Evolutionary conservation across 2,329 filamentous ascomycete species (phyloP), one percentile per base, ranked within the genome.

Genomic region (Fusarium sterilihyphosum): DNA sequence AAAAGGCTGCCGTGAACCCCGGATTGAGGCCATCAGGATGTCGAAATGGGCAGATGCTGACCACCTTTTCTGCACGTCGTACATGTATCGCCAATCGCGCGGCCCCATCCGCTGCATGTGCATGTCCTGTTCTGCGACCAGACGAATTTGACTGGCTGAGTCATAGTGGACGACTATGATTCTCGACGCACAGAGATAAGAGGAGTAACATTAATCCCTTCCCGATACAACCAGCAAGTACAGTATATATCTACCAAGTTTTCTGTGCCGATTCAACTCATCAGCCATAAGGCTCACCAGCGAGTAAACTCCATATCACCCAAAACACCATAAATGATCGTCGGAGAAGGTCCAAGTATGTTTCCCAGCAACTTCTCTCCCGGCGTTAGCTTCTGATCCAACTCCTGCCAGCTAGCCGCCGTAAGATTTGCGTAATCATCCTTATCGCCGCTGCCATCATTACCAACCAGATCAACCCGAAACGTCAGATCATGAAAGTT

Each of bases 31-130:
- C 60, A 33, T 24, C n/a, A 17, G 14, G 3, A 46, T 33, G 47
- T 44, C 38, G 16, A 10, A 63, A 56, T 64, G 49, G 38, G 65
- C 64, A 56, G 49, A 50, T 69, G 57, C 66, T 69, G 66, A 69
- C 66, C 66, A 69, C 66, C 65, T 35, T 44, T 52, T 5, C 68
- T 64, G 66, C 43, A 69, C 20, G 17, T 24, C 11, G 38, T 18
- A n/a, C 65, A 22, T 59, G 24, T 52, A 37, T 50, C 33, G 24
- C 24, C n/a, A 49, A 59, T 59, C 33, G 24, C 57, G 26, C 57
- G 44, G 57, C 43, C 12, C 33, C 31, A 29, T 41, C 57, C 26
- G 52, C 22, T 22, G 20, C 58, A 26, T 56, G 24, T 54, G 33
- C 46, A 61, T 60, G 33, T 33, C 20, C 35, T 18, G 22, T 33